These are phyloP conservation scores for Trichoderma atrobrunneum DNA, from an alignment of 2,329 filamentous ascomycete species.

Conservation along the genomic window DNA sequence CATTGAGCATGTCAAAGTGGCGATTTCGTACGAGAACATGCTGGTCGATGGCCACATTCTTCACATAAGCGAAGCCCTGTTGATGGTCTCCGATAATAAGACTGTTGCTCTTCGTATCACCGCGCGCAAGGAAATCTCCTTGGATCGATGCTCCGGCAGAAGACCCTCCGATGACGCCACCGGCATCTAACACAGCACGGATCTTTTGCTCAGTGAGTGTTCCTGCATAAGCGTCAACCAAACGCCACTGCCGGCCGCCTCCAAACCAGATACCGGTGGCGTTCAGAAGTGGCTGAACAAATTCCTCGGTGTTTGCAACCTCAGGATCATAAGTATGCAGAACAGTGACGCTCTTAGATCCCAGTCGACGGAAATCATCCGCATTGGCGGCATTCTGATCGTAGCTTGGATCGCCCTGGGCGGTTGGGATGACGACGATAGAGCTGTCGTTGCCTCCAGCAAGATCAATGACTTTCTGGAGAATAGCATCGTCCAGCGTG, in stretches of 20 bases:
- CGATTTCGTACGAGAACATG: conserved; percentile 10
- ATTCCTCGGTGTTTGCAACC: conserved; percentile 5
- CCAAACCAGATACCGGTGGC: conserved; percentile 10
- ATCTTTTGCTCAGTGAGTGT: conserved; percentile 4
- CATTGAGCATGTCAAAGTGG: conserved; percentile 1
- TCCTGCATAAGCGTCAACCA: conserved; percentile 8
- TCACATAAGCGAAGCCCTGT: conserved; percentile 10
- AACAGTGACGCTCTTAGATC: conserved; percentile 1
- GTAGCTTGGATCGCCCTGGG: conserved; percentile 4
- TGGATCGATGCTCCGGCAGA: conserved; percentile 10
- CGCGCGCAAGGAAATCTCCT: conserved; percentile 7
- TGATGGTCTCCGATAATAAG: conserved; percentile 13
- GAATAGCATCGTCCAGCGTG: neutral
- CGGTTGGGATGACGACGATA: conserved; percentile 8
- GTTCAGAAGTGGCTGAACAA: conserved; percentile 6
- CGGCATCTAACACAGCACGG: conserved; percentile 1
- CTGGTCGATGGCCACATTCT: conserved; percentile 11
- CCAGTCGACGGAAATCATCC: neutral
- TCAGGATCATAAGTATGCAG: conserved; percentile 1
- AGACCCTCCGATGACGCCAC: conserved; percentile 4
- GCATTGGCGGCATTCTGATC: conserved; percentile 10
- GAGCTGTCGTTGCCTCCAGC: conserved; percentile 2
- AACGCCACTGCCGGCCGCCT: conserved; percentile 10
- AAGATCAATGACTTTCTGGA: conserved; percentile 2
- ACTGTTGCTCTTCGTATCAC: conserved; percentile 2